phyloP scores from a whole-genome alignment of 768 basidiomycete genomes.

The Butyriboletus loyo region DNA sequence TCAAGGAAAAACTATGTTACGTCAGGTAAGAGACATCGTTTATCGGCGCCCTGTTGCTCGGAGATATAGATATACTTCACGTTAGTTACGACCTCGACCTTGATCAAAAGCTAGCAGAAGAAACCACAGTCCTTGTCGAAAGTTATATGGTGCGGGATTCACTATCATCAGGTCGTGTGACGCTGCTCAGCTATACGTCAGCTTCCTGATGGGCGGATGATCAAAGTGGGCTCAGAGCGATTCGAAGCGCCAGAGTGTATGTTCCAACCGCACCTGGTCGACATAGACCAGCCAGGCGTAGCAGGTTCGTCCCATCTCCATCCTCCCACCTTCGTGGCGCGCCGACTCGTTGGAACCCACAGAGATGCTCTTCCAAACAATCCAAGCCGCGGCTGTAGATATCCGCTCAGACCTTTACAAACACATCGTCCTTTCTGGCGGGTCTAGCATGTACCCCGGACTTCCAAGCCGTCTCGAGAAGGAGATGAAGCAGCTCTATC shows the following conservation, averaged over 20 bases:
- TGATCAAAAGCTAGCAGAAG: slow-evolving; percentile 89
- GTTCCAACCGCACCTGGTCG: slow-evolving; percentile 99
- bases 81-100: slow-evolving; percentile 92
- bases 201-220: slow-evolving; percentile 93
- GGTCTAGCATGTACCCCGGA: slow-evolving; percentile 98
- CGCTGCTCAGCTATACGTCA: slow-evolving; percentile 29
- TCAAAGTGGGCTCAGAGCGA: slow-evolving; percentile 97
- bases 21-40: slow-evolving; percentile 61
- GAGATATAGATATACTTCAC: neutral
- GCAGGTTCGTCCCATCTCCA: slow-evolving; percentile 59
- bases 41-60: neutral
- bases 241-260: slow-evolving; percentile 99
- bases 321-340: neutral
- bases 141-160: slow-evolving; percentile 77
- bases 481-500: slow-evolving; percentile 99
- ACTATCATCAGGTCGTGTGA: neutral
- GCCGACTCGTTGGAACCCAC: neutral
- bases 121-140: slow-evolving; percentile 95
- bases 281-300: slow-evolving; percentile 94
- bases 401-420: slow-evolving; percentile 91
- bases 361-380: slow-evolving; percentile 97
- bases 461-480: slow-evolving; percentile 96
- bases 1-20: slow-evolving; percentile 99
- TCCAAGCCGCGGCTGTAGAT: slow-evolving; percentile 89
- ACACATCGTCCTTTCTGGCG: slow-evolving; percentile 96